These are phyloP conservation scores for Plasmodium berghei DNA, from an alignment of 169 alveolate genomes.

Conservation along the genomic window DNA sequence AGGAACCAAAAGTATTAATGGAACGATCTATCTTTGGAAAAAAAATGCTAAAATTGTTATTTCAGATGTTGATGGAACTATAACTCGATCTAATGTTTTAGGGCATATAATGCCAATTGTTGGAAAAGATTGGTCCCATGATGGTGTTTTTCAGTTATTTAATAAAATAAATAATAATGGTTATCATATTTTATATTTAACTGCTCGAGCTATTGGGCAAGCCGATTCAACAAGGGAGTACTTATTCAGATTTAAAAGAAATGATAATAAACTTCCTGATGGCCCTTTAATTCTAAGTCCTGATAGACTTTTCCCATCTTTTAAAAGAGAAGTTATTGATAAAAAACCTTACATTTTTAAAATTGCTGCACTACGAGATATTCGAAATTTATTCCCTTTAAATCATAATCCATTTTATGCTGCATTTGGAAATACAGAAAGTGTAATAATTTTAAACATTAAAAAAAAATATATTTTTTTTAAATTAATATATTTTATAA, in stretches of 20 bases:
- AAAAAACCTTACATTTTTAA: slow-evolving; percentile 95
- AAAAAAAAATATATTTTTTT: too few relatives aligned
- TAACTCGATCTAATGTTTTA: slow-evolving; percentile 95
- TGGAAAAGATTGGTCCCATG: slow-evolving; percentile 98
- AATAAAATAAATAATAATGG: slow-evolving; percentile 93
- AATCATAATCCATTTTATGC: slow-evolving; percentile 95
- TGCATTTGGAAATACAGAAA: slow-evolving; percentile 98
- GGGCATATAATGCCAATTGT: slow-evolving; percentile 98
- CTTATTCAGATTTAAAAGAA: slow-evolving; percentile 91
- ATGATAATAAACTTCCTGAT: slow-evolving; percentile 88
- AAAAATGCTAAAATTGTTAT: slow-evolving; percentile 93
- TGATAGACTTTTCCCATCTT: slow-evolving; percentile 95
- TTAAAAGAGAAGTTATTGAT: slow-evolving; percentile 97
- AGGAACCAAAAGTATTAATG: slow-evolving; percentile 93
- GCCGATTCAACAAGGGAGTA: slow-evolving; percentile 96
- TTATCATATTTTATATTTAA: slow-evolving; percentile 95
- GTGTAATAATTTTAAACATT: slow-evolving; percentile 79
- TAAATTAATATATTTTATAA: too few relatives aligned
- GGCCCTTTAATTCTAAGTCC: slow-evolving; percentile 98
- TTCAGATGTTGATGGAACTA: slow-evolving; percentile 99
- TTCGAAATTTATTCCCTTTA: slow-evolving; percentile 93
- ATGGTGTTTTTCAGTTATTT: slow-evolving; percentile 95
- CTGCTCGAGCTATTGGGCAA: slow-evolving; percentile 99
- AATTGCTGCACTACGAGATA: slow-evolving; percentile 95
- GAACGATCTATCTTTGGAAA: slow-evolving; percentile 95